These are phyloP conservation scores for Austropuccinia psidii DNA, from an alignment of 1,284 basidiomycete species.

Conservation along the genomic window DNA sequence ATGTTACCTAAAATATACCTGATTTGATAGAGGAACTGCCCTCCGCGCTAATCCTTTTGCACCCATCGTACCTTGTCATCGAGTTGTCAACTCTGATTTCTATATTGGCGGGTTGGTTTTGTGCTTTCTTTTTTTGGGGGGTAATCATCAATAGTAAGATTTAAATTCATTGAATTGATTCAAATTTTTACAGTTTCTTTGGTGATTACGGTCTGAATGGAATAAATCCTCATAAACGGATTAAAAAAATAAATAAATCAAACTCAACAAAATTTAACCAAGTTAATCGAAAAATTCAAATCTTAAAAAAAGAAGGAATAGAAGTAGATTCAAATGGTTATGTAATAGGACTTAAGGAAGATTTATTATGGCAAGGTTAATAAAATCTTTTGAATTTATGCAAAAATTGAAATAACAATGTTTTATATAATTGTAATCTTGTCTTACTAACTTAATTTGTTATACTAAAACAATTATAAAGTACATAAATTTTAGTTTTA, in stretches of 20 bases:
- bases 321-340: neutral
- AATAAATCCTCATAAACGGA: neutral
- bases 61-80: conserved; percentile 60
- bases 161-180: neutral
- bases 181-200: neutral
- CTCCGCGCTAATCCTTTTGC: conserved; percentile 59
- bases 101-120: conserved; percentile 55
- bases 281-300: neutral
- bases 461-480: no score
- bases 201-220: neutral
- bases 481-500: no score
- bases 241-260: neutral
- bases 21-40: conserved; percentile 51
- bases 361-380: no score
- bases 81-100: conserved; percentile 57
- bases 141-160: no score
- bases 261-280: neutral
- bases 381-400: no score
- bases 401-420: no score
- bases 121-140: no score
- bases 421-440: no score
- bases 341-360: no score
- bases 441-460: no score
- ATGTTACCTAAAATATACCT: no score
- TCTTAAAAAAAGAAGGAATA: neutral